phyloP scores from a whole-genome alignment of 2,329 filamentous ascomycete species.

The Colletotrichum godetiae region DNA sequence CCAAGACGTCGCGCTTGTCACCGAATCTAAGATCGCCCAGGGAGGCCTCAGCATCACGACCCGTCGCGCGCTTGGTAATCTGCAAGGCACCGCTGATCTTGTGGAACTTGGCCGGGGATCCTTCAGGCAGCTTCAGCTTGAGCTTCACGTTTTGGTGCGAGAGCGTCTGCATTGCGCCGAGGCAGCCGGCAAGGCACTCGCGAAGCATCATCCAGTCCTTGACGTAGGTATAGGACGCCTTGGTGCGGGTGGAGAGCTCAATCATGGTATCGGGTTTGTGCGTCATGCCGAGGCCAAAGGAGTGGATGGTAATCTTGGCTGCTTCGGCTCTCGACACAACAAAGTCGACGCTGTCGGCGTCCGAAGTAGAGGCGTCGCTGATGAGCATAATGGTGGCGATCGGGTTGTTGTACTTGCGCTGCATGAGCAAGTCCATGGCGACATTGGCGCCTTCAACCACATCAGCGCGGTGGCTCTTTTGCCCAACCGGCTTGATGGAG shows the following conservation, averaged over 20 bases:
- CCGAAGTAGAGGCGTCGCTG: slow-evolving; percentile 95
- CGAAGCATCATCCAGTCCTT: slow-evolving; percentile 99
- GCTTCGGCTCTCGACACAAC: slow-evolving; percentile 96
- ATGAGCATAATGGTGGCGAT: slow-evolving; percentile 96
- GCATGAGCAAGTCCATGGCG: slow-evolving; percentile 98
- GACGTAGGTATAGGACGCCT: slow-evolving; percentile 97
- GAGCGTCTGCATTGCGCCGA: slow-evolving; percentile 90
- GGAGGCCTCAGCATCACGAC: slow-evolving; percentile 91
- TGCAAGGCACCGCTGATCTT: slow-evolving; percentile 98
- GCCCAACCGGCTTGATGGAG: slow-evolving; percentile 91
- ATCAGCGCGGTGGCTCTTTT: slow-evolving; percentile 96
- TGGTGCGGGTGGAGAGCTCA: slow-evolving; percentile 92
- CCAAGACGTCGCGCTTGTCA: slow-evolving; percentile 92
- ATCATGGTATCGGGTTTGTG: slow-evolving; percentile 99
- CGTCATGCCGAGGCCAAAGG: slow-evolving; percentile 94
- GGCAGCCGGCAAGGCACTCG: slow-evolving; percentile 92
- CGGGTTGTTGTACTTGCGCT: slow-evolving; percentile 94
- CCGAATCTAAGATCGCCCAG: slow-evolving; percentile 94
- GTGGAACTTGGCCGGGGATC: slow-evolving; percentile 96
- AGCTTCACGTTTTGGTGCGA: slow-evolving; percentile 99
- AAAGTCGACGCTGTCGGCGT: slow-evolving; percentile 96
- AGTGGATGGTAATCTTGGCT: slow-evolving; percentile 96
- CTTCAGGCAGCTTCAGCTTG: slow-evolving; percentile 92
- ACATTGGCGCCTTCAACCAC: slow-evolving; percentile 98
- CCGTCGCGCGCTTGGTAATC: slow-evolving; percentile 95